Evolutionary conservation across 2,329 filamentous ascomycete species (phyloP).

Genomic region (Nemania serpens): DNA sequence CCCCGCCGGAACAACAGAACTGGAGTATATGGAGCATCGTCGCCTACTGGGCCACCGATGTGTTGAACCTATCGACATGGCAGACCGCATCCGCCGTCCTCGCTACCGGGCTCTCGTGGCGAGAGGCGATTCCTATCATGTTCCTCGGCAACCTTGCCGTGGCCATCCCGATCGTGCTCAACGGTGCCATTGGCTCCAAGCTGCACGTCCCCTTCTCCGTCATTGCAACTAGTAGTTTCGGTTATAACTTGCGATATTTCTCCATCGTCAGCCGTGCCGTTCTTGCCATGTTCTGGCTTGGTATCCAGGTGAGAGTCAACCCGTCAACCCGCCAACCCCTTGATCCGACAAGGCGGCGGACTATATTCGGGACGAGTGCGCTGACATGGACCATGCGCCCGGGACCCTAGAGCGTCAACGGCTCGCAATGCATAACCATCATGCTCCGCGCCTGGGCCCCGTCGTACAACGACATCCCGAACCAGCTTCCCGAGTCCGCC

Average conservation of each 20-base stretch:
- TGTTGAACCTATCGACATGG: slow-evolving; percentile 44
- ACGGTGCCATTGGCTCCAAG: slow-evolving; percentile 52
- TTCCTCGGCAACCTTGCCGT: slow-evolving; percentile 65
- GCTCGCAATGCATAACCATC: slow-evolving; percentile 52
- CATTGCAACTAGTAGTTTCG: slow-evolving; percentile 50
- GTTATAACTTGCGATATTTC: slow-evolving; percentile 50
- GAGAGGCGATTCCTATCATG: slow-evolving; percentile 47
- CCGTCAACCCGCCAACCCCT: not conserved
- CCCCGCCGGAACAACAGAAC: slow-evolving; percentile 44
- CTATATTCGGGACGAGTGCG: not conserved
- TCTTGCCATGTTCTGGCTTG: slow-evolving; percentile 62
- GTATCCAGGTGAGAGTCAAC: slow-evolving; percentile 50
- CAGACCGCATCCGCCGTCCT: slow-evolving; percentile 44
- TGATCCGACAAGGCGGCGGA: not conserved
- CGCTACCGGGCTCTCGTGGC: slow-evolving; percentile 44
- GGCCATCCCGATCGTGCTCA: slow-evolving; percentile 56
- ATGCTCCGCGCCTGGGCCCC: slow-evolving; percentile 58
- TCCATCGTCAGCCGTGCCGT: slow-evolving; percentile 48
- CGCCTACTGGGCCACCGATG: slow-evolving; percentile 45
- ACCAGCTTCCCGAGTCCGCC: slow-evolving; percentile 53
- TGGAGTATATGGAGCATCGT: slow-evolving; percentile 45
- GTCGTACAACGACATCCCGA: slow-evolving; percentile 57
- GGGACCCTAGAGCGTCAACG: slow-evolving; percentile 19
- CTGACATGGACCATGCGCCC: not conserved
- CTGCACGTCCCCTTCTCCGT: slow-evolving; percentile 56